phyloP scores from a whole-genome alignment of 441 rosid genomes.

The Gossypium aridum region DNA sequence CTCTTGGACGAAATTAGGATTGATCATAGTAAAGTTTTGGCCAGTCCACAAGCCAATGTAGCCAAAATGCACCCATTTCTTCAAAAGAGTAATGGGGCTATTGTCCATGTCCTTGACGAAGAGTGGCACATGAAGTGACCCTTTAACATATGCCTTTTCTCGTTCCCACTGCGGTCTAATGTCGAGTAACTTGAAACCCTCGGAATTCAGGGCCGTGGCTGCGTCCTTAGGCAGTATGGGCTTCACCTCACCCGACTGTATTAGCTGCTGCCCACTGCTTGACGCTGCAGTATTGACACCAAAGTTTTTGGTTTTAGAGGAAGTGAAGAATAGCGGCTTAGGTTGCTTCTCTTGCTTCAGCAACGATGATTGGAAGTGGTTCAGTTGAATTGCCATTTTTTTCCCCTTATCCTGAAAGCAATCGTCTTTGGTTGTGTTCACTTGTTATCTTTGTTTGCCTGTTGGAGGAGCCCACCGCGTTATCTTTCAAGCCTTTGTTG shows the following conservation, averaged over 20 bases:
- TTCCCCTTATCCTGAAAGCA: conserved; percentile 7
- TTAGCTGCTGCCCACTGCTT: conserved; percentile 38
- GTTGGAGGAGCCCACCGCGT: conserved; percentile 1
- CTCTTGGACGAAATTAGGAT: conserved; percentile 47
- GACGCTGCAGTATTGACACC: conserved; percentile 28
- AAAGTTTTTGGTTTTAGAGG: conserved; percentile 13
- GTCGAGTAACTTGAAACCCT: conserved; percentile 61
- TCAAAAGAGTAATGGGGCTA: conserved; percentile 61
- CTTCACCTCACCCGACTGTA: conserved; percentile 40
- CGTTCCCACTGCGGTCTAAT: conserved; percentile 83
- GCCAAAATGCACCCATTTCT: conserved; percentile 93
- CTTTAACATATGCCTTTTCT: conserved; percentile 67
- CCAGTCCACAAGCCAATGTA: conserved; percentile 94
- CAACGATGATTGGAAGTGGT: conserved; percentile 17
- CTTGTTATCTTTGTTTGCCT: not conserved
- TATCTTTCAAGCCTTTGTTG: not conserved
- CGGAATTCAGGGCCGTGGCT: conserved; percentile 36
- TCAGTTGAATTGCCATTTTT: conserved; percentile 35
- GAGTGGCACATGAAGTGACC: conserved; percentile 73
- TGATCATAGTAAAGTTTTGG: conserved; percentile 62
- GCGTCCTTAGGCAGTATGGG: conserved; percentile 62
- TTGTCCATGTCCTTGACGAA: conserved; percentile 66
- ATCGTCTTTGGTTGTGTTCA: not conserved
- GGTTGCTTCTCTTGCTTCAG: conserved; percentile 15
- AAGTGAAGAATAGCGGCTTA: conserved; percentile 9